Percentiles rank a stretch among this genome's conserved stretches.
These are phyloP conservation scores for Lepiota venenata DNA, from an alignment of 768 basidiomycete species.

Conservation along the genomic window DNA sequence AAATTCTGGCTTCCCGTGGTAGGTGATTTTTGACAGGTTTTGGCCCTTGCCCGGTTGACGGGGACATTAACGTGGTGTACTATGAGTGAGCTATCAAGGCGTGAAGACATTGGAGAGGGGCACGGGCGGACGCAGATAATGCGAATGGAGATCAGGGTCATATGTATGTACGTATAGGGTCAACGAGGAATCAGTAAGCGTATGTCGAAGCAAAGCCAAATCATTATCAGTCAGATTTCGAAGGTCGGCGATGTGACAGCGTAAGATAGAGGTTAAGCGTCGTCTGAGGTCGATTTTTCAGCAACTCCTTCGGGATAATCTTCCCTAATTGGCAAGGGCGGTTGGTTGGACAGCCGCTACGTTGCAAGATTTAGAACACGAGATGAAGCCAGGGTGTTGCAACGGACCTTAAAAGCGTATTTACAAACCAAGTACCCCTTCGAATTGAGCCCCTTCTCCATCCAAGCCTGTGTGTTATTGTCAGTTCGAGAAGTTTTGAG, in stretches of 20 bases:
- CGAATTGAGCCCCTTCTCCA: conserved; percentile 64
- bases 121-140: too few relatives aligned
- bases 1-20: too few relatives aligned
- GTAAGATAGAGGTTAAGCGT: not conserved
- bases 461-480: conserved; percentile 54
- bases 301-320: conserved; percentile 15
- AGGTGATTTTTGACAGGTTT: too few relatives aligned
- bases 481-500: not conserved
- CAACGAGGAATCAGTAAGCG: too few relatives aligned
- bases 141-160: too few relatives aligned
- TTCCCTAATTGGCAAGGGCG: conserved; percentile 39
- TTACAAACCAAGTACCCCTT: conserved; percentile 81
- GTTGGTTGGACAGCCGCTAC: conserved; percentile 56
- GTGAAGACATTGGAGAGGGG: too few relatives aligned
- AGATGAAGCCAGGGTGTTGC: not conserved
- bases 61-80: too few relatives aligned
- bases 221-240: not conserved
- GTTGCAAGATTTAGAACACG: not conserved
- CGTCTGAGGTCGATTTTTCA: not conserved
- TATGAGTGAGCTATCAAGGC: too few relatives aligned
- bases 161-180: too few relatives aligned
- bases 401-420: conserved; percentile 72
- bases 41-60: too few relatives aligned
- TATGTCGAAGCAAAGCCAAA: too few relatives aligned
- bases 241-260: not conserved